Evolutionary conservation across 805 yeast genomes (phyloP), one percentile per base, ranked within the genome.

Genomic region (Debaryomyces prosopidis): DNA sequence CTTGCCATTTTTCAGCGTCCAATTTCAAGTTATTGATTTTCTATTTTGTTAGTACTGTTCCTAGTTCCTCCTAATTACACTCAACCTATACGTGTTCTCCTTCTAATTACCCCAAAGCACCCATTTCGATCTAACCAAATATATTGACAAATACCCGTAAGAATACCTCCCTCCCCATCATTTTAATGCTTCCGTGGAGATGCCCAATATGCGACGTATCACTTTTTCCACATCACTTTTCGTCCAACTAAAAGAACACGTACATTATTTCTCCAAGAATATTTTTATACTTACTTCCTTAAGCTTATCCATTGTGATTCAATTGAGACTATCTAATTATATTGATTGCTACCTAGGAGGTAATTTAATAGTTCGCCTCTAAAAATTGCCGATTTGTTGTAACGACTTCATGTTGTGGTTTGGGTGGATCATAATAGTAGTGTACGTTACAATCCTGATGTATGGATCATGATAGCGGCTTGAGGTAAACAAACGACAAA

Each of bases 1-100:
- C 97, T 77, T 92, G 97, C 89, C 99, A 95, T 60, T 85, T 77
- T 76, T 94, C 99, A 56, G 96, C 92, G 67, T 94, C 98, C 61
- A 88, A 77, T 75, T 92, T 91, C 70, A 94, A 83, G 72, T 84
- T 84, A 79, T 76, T 85, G 75, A 90, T 77, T 81, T 89, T 90
- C 95, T 88, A 53, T 11, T 37, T 23, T 8, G 41, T 42, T 42
- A 42, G 45, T 42, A 12, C 12, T 11, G 4, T 30, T 5, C 33
- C 33, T 30, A 6, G 33, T 7, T 14, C 33, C 12, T 2, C 2
- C 33, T 23, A 10, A 23, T 23, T 2, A 7, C 6, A 7, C 5
- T 23, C 9, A 23, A 7, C 6, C 9, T 23, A 4, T 23, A 23
- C 26, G 26, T 23, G 26, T 23, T 23, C 10, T 23, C 10, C 9